A percentile compares a stretch with the other conserved stretches of the same genome.
phyloP scores from a whole-genome alignment of 2,329 filamentous ascomycete genomes.

The Aspergillus fumigatus region DNA sequence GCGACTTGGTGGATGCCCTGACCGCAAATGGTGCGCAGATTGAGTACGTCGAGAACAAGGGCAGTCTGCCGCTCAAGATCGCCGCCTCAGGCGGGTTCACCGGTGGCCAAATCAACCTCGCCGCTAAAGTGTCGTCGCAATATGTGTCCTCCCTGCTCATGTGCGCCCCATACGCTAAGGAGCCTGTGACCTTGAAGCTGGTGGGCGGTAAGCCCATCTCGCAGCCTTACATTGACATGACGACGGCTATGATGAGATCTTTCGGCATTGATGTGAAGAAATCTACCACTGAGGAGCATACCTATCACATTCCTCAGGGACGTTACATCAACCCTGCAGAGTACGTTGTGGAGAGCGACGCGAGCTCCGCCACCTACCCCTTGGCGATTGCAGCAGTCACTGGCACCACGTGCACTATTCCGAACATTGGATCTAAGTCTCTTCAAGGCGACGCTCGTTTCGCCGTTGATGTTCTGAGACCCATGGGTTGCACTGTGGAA shows the following conservation, averaged over 20 bases:
- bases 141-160: slow-evolving; percentile 96
- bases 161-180: slow-evolving; percentile 94
- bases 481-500: slow-evolving; percentile 89
- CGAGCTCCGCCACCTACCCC: slow-evolving; percentile 95
- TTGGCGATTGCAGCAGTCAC: slow-evolving; percentile 92
- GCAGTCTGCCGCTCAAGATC: slow-evolving; percentile 79
- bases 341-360: slow-evolving; percentile 93
- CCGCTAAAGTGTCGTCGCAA: slow-evolving; percentile 96
- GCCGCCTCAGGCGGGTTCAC: slow-evolving; percentile 76
- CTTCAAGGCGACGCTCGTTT: slow-evolving; percentile 94
- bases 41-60: slow-evolving; percentile 76
- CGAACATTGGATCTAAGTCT: slow-evolving; percentile 89
- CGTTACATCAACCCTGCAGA: slow-evolving; percentile 76
- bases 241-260: slow-evolving; percentile 90
- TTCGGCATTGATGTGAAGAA: slow-evolving; percentile 80
- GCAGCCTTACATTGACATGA: slow-evolving; percentile 98
- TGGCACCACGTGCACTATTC: slow-evolving; percentile 89
- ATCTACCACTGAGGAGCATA: slow-evolving; percentile 75
- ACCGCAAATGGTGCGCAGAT: slow-evolving; percentile 81
- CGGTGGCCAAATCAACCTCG: slow-evolving; percentile 84
- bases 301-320: slow-evolving; percentile 87
- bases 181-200: slow-evolving; percentile 81
- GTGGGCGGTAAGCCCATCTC: slow-evolving; percentile 98
- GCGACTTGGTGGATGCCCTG: slow-evolving; percentile 85
- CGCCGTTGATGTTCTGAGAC: slow-evolving; percentile 79